Base-by-base conservation (phyloP, 2,329 filamentous ascomycete genomes). In the Colletotrichum cordylinicola region DNA sequence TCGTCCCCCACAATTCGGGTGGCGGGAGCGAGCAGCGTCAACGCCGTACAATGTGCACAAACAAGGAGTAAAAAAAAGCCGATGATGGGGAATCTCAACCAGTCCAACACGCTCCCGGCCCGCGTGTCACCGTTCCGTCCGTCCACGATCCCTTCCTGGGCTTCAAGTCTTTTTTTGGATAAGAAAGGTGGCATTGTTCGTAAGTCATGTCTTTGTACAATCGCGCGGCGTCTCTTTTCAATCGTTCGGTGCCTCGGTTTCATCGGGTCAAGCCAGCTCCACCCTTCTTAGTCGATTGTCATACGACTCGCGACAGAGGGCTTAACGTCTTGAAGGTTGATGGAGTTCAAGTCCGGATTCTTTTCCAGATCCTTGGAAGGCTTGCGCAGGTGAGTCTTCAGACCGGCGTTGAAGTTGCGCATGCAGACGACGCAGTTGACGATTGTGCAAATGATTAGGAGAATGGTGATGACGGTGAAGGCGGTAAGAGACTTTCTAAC, bases 391-490 rank as follows among this genome's bases (percentile, higher is more conserved):
- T 98, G 96, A 12, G 93, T 93, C 88, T 98, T 98, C 76, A 99
- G 89, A 10, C 97, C 97, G 79, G 93, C 93, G 84, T 94, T 91
- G 86, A 98, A 99, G 87, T 98, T 98, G 84, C 90, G 87, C 85
- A 95, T 96, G 89, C 96, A 98, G 80, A 96, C 89, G 81, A 94
- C 92, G 52, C 95, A 96, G 80, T 98, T 96, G 83, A 91, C 86
- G 80, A 99, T 98, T 75, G 97, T 99, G 77, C 96, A 87, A 67
- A 98, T 87, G 80, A 99, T 95, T 76, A 98, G 88, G 33, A 98
- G 86, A 75, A 99, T 95, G 55, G 97, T 98, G 81, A 99, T 93
- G 78, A 98, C 93, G 67, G 97, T 96, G 82, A 99, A 99, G 75
- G 96, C 95, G 7, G 96, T 98, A 82, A 99, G 89, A 18, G 94